Base-by-base conservation (phyloP, 2,329 filamentous ascomycete species). In the Cladophialophora exuberans region DNA sequence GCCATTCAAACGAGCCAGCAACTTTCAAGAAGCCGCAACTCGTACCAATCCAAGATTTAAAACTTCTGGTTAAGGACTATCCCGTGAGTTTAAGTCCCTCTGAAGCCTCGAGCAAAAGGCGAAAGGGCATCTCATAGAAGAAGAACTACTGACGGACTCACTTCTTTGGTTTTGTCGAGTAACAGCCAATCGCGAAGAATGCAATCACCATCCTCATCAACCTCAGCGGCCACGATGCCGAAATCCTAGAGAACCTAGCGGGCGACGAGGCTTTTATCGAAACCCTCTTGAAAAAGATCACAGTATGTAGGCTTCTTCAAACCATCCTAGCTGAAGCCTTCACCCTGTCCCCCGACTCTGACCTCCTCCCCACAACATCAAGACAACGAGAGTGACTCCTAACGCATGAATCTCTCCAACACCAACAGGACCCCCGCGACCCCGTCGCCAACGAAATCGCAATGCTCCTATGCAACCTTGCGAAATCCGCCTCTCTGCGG, bases 401-500 rank as follows among this genome's bases (percentile, higher is more conserved):
- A 23, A 42, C n/a, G n/a, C n/a, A n/a, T n/a, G n/a, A n/a, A n/a
- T n/a, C n/a, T n/a, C n/a, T n/a, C n/a, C n/a, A n/a, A n/a, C n/a
- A n/a, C n/a, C n/a, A n/a, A n/a, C 45, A 75, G 70, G 70, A 70
- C 47, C 59, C 53, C 3, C 84, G 87, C 48, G 93, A 97, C 69
- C 81, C 83, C 25, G 92, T 92, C 67, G 90, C 90, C 48, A 88
- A 97, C 67, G 81, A 94, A 35, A 76, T 95, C 41, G 85, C 90
- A 41, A 97, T 97, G 91, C 82, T 99, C 11, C 81, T 97, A 20
- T 91, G 94, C 70, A 99, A 99, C 68, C 79, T 99, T 49, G 83
- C 86, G 55, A 97, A 97, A 74, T 87, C 83, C 58, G 85, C 93
- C 63, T 80, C 79, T 4, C 72, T 96, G 53, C 87, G 87, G 61